phyloP scores from a whole-genome alignment of 2,329 filamentous ascomycete species.

The Coniochaeta sp. region DNA sequence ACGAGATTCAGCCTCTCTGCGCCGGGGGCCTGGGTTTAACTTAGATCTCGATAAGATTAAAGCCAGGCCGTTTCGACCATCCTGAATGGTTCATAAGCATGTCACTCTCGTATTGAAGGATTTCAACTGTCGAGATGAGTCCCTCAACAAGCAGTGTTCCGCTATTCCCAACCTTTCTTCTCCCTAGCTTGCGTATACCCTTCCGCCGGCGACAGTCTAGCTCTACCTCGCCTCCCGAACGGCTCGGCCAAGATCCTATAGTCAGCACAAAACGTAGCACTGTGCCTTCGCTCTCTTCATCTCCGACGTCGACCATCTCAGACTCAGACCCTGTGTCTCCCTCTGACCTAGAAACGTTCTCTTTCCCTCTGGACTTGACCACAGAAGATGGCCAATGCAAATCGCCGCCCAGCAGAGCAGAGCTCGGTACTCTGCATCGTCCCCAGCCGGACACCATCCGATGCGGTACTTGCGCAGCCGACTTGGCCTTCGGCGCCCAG shows the following conservation, averaged over 20 bases:
- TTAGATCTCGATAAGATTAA: background rate
- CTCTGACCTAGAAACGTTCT: background rate
- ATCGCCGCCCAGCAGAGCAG: background rate
- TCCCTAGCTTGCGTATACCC: conserved; percentile 16
- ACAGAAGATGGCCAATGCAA: background rate
- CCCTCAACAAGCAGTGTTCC: conserved; percentile 3
- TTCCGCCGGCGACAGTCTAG: conserved; percentile 10
- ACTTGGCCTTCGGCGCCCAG: conserved; percentile 53
- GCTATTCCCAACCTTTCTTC: conserved; percentile 16
- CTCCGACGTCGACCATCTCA: background rate
- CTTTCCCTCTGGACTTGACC: background rate
- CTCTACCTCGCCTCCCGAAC: background rate
- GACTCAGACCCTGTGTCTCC: background rate
- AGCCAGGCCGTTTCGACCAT: background rate
- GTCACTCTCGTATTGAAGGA: background rate
- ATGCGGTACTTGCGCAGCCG: conserved; percentile 49
- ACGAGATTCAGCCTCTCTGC: background rate
- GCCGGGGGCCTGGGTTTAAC: background rate
- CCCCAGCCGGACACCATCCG: conserved; percentile 47
- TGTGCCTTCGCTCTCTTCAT: conserved; percentile 5
- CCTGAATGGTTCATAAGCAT: background rate
- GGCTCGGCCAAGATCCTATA: background rate
- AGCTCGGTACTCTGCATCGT: conserved; percentile 17
- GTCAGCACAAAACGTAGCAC: background rate
- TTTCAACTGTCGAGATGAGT: background rate